Conservation (phyloP, 1,284 basidiomycete genomes). For the Sporisorium scitamineum region DNA sequence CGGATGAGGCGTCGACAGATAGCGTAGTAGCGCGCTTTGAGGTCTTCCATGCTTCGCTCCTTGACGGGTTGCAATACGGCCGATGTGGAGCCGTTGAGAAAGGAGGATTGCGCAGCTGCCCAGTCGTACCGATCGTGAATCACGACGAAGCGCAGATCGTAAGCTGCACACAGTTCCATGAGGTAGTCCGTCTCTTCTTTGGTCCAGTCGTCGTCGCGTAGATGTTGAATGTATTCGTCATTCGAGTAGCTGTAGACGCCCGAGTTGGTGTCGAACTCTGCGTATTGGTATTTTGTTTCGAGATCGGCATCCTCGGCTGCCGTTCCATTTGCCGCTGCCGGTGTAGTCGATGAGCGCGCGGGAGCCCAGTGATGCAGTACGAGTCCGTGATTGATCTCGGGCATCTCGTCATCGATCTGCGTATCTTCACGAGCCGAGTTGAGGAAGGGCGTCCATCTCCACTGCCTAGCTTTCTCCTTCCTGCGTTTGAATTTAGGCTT, state of each 20-base stretch:
- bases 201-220: slow-evolving; percentile 89
- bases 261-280: slow-evolving; percentile 81
- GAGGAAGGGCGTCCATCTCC: slow-evolving; percentile 62
- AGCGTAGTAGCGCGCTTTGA: slow-evolving; percentile 94
- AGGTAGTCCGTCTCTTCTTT: slow-evolving; percentile 95
- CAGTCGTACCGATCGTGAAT: slow-evolving; percentile 90
- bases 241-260: slow-evolving; percentile 84
- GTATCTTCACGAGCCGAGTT: slow-evolving; percentile 63
- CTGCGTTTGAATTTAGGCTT: slow-evolving; percentile 89
- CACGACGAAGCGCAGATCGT: slow-evolving; percentile 90
- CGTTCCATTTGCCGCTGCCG: background rate
- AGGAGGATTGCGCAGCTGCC: slow-evolving; percentile 36
- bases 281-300: slow-evolving; percentile 74
- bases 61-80: slow-evolving; percentile 17
- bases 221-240: slow-evolving; percentile 86
- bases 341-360: slow-evolving; percentile 3
- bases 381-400: slow-evolving; percentile 51
- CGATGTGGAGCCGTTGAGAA: slow-evolving; percentile 7
- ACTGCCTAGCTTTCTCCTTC: slow-evolving; percentile 72
- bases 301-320: slow-evolving; percentile 23
- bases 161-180: slow-evolving; percentile 83
- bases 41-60: slow-evolving; percentile 75
- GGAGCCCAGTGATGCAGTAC: slow-evolving; percentile 64
- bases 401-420: slow-evolving; percentile 35
- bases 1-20: slow-evolving; percentile 89